Evolutionary conservation across 306 rosid genomes (phyloP), one percentile per base, ranked within the genome.

Genomic region (Pachyrhizus erosus): DNA sequence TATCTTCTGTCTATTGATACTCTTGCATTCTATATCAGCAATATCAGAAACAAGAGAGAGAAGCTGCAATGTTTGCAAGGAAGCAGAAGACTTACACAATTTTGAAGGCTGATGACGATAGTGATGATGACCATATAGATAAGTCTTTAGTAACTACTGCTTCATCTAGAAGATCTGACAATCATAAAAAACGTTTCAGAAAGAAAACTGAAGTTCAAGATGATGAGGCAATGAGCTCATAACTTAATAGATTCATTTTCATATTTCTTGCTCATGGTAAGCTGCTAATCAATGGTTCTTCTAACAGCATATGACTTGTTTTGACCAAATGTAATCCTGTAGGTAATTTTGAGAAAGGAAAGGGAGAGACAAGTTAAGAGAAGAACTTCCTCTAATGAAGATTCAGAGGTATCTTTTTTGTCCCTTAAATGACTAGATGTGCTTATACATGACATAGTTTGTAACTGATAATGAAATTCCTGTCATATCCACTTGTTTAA

Each of bases 131-230:
- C 7, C 0, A 68, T 54, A 68, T 20, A 7, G 87, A 83, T 76
- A 79, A 70, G 65, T 42, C 87, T 83, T 79, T 90, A 10, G 78
- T 67, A 72, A 77, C 77, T 3, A 87, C 84, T 24, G 73, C 87
- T 20, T 69, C 87, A 58, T 77, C 88, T 14, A 84, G 80, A 83
- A 91, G 84, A 89, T 62, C 23, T 0, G 90, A 84, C 40, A 84
- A 78, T 20, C 79, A 34, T 66, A 89, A 82, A 75, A 96, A 88
- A 79, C 89, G 92, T 68, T 93, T 91, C 82, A 89, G 99, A 90
- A 93, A 86, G 89, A 96, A 90, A 85, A 78, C 39, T 20, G 95
- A 87, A 66, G 70, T 70, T 87, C 85, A 87, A 21, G 93, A 34
- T 34, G 8, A 34, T 4, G 5, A 34, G 39, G 98, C 85, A 88